These are phyloP conservation scores for Alternaria panax DNA, from an alignment of 2,329 filamentous ascomycete species.

Conservation along the genomic window DNA sequence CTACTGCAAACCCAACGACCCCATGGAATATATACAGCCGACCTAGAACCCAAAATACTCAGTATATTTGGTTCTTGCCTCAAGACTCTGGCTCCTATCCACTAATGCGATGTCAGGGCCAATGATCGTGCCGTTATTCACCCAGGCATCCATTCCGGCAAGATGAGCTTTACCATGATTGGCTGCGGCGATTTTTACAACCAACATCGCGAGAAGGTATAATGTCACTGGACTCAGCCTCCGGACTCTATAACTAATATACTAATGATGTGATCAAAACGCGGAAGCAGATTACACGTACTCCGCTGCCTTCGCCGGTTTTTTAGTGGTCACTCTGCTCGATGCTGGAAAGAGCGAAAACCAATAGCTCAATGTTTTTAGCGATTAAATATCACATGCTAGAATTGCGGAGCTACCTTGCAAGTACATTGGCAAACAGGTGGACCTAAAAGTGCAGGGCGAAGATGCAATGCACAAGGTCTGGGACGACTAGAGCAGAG, in stretches of 20 bases:
- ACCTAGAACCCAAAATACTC: neutral
- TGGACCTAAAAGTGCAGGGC: neutral
- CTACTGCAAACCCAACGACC: constrained; percentile 27
- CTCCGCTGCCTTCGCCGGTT: constrained; percentile 35
- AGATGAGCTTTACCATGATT: constrained; percentile 43
- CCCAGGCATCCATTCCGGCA: constrained; percentile 24
- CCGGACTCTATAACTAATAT: constrained; percentile 19
- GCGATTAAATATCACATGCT: constrained; percentile 31
- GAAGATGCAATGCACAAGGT: neutral
- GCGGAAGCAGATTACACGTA: constrained; percentile 34
- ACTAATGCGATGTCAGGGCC: neutral
- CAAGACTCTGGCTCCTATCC: too few species aligned
- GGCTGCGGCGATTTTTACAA: constrained; percentile 45
- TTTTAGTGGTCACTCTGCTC: constrained; percentile 31
- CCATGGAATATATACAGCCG: constrained; percentile 29
- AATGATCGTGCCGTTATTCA: constrained; percentile 17
- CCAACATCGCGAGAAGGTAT: constrained; percentile 33
- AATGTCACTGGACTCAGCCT: constrained; percentile 37
- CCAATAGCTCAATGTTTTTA: constrained; percentile 29
- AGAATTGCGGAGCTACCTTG: constrained; percentile 18
- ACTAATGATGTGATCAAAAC: constrained; percentile 28
- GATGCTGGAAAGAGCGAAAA: constrained; percentile 33
- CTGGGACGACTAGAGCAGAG: neutral
- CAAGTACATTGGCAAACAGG: neutral
- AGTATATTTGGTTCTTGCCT: neutral